Base-by-base conservation (phyloP, 2,329 filamentous ascomycete species). In the Aspergillus persii region DNA sequence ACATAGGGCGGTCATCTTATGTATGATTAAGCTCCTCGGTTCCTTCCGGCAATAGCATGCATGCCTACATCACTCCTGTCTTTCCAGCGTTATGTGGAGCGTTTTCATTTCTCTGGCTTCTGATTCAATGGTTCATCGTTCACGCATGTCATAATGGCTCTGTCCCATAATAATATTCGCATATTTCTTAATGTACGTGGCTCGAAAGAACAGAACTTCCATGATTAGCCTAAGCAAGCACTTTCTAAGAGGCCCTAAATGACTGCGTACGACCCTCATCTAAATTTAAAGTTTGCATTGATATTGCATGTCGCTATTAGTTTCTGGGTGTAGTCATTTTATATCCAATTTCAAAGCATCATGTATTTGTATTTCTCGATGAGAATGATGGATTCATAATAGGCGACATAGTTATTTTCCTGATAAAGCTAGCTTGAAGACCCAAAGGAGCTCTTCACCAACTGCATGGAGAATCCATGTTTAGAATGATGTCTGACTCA, bases 71-170 rank as follows among this genome's bases (percentile, higher is more conserved):
- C 27, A 15, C 44, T 26, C 44, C 9, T 47, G 44, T 47, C 44
- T 23, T 47, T 47, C 27, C 44, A 47, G 44, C 44, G 44, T 47
- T 47, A 23, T 15, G 18, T 47, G 23, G 23, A 23, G 44, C 44
- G 44, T 47, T 47, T 11, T 47, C 44, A 27, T 47, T 11, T 47
- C 26, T 26, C 7, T 26, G 8, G 4, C 39, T 47, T 26, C 15
- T 8, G 15, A 46, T 47, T 50, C 49, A 31, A 27, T 50, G 23
- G 8, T 56, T 33, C 33, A 50, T 50, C 29, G 8, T 56, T 23
- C 39, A 50, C 49, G 30, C 33, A 56, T 41, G 33, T 56, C 33
- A 41, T 56, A 27, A 50, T 39, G 54, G 49, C 44, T 41, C 36
- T 41, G 36, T 41, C 36, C 36, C 36, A 36, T 41, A 41, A 41